Conservation (phyloP, 495 filamentous ascomycete species). For the Aspergillus incahuasiensis region DNA sequence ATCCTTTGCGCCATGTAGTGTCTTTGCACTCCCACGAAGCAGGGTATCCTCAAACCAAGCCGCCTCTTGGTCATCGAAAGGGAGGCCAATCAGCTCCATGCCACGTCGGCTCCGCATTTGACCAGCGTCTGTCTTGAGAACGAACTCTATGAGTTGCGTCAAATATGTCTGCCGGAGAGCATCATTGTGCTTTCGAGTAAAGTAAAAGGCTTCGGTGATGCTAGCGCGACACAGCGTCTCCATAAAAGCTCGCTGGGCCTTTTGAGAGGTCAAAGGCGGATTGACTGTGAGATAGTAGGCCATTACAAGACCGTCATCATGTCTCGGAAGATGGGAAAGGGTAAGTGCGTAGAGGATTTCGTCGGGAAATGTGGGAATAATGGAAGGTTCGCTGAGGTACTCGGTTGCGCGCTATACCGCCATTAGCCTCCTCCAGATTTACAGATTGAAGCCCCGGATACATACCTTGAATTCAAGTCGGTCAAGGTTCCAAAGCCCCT, state of each 20-base stretch:
- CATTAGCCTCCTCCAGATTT: constrained; percentile 9
- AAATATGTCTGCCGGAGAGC: constrained; percentile 56
- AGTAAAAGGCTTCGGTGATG: constrained; percentile 69
- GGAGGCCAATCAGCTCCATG: constrained; percentile 66
- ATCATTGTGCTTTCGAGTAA: constrained; percentile 60
- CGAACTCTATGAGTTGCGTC: constrained; percentile 59
- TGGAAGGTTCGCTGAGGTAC: constrained; percentile 67
- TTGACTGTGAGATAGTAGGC: constrained; percentile 72
- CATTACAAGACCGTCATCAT: constrained; percentile 61
- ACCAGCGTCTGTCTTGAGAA: constrained; percentile 44
- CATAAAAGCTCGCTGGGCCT: constrained; percentile 60
- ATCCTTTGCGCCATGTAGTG: constrained; percentile 58
- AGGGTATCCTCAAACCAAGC: constrained; percentile 66
- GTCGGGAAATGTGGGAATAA: constrained; percentile 74
- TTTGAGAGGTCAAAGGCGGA: constrained; percentile 56
- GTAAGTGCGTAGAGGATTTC: constrained; percentile 72
- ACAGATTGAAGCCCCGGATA: background rate
- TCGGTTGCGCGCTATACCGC: constrained; percentile 57
- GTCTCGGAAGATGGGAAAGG: constrained; percentile 47
- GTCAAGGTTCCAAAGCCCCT: constrained; percentile 79
- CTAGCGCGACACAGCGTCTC: constrained; percentile 60
- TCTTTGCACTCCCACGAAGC: constrained; percentile 54
- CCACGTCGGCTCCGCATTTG: constrained; percentile 50
- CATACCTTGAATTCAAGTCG: constrained; percentile 59
- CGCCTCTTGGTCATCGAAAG: constrained; percentile 64